phyloP scores from a whole-genome alignment of 169 alveolate genomes.

The Theileria annulata region DNA sequence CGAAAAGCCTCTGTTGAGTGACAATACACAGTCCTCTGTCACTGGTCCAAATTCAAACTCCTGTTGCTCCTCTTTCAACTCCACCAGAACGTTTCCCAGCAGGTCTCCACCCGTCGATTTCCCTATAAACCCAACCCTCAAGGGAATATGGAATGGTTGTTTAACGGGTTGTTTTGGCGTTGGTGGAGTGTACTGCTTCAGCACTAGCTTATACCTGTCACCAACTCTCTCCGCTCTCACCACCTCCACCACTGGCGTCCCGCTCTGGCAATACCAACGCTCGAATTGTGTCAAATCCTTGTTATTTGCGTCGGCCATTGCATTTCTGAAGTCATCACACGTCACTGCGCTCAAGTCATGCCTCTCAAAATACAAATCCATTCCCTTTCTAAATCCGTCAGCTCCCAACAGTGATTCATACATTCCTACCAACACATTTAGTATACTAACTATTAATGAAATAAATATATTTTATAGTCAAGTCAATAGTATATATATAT shows the following conservation, averaged over 20 bases:
- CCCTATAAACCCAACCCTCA: conserved; percentile 81
- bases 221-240: conserved; percentile 57
- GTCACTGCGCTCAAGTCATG: conserved; percentile 91
- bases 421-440: conserved; percentile 76
- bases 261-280: conserved; percentile 87
- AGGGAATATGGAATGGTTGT: conserved; percentile 87
- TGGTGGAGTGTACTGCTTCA: conserved; percentile 83
- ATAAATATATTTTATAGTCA: background rate
- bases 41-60: conserved; percentile 74
- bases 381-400: conserved; percentile 89
- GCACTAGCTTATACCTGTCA: conserved; percentile 69
- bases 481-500: background rate
- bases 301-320: conserved; percentile 87
- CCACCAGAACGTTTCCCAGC: conserved; percentile 63
- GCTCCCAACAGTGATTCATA: conserved; percentile 88
- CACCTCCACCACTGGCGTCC: conserved; percentile 74
- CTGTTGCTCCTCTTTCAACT: conserved; percentile 77
- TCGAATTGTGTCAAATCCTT: conserved; percentile 85
- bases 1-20: conserved; percentile 86
- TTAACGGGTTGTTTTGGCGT: conserved; percentile 85
- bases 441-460: background rate
- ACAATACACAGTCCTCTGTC: conserved; percentile 82
- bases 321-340: conserved; percentile 90
- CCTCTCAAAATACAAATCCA: conserved; percentile 87
- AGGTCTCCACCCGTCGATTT: conserved; percentile 73